Conservation (phyloP, 345 rosid species). For the Arabidopsis thaliana region DNA sequence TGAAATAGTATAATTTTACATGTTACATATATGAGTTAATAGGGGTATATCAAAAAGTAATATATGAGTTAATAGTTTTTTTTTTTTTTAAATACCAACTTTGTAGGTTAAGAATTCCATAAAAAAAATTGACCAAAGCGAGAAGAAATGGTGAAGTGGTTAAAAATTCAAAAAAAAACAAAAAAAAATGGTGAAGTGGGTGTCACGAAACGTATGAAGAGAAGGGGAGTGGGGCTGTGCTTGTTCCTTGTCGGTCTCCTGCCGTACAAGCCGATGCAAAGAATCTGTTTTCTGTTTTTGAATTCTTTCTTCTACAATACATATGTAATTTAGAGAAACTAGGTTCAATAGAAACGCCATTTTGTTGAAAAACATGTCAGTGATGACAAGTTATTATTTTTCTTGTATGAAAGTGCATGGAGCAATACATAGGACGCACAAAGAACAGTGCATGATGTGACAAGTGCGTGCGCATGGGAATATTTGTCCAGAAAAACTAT, state of each 20-base stretch:
- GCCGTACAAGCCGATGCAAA: slow-evolving; percentile 34
- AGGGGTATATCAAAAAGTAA: too few species aligned
- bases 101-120: background rate
- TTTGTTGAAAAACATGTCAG: background rate
- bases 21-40: background rate
- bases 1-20: background rate
- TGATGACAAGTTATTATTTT: background rate
- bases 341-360: background rate
- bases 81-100: too few species aligned
- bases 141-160: slow-evolving; percentile 8
- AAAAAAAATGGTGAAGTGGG: slow-evolving; percentile 37
- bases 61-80: too few species aligned
- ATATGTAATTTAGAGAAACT: background rate
- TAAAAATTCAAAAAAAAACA: background rate
- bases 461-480: background rate
- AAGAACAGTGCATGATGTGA: background rate
- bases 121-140: slow-evolving; percentile 6
- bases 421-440: background rate
- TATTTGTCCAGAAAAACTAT: background rate
- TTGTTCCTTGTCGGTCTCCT: slow-evolving; percentile 38
- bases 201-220: slow-evolving; percentile 43
- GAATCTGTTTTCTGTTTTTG: slow-evolving; percentile 4
- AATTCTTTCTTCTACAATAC: background rate
- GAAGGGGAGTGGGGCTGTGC: slow-evolving; percentile 43
- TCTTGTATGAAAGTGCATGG: background rate